Evolutionary conservation across 129 eudicot species (phyloP).

Genomic region (Tanacetum coccineum): DNA sequence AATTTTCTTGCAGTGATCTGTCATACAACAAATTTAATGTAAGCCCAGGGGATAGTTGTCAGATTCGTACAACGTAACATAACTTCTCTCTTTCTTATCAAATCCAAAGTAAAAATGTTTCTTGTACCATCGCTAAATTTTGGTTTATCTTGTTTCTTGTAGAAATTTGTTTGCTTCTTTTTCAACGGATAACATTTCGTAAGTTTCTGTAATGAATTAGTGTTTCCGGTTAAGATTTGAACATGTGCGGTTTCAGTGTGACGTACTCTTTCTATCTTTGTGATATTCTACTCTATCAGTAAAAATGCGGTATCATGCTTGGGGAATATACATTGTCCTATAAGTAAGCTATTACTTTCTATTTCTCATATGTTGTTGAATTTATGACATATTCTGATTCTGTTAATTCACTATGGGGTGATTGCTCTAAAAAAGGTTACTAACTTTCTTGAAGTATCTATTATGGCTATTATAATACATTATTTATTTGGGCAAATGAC

Average conservation of each 20-base stretch:
- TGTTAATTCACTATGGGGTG: too few relatives aligned
- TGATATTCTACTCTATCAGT: conserved; percentile 15
- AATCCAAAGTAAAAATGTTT: too few relatives aligned
- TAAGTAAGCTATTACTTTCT: conserved; percentile 20
- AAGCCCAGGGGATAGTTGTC: conserved; percentile 30
- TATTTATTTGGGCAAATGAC: too few relatives aligned
- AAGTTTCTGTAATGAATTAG: conserved; percentile 20
- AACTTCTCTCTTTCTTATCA: conserved; percentile 1
- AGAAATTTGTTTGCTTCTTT: conserved; percentile 36
- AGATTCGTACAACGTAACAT: conserved; percentile 32
- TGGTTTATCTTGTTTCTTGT: conserved; percentile 7
- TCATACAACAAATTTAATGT: conserved; percentile 46
- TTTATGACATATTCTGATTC: conserved; percentile 3
- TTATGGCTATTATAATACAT: too few relatives aligned
- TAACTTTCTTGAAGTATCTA: too few relatives aligned
- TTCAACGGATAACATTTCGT: conserved; percentile 30
- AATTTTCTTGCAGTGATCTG: conserved; percentile 31
- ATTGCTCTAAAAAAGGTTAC: too few relatives aligned
- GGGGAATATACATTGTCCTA: conserved; percentile 20
- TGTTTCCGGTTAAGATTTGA: neutral
- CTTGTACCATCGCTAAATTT: neutral
- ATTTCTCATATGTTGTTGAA: conserved; percentile 14
- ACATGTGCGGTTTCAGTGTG: neutral
- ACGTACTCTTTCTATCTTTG: neutral
- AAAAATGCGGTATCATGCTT: conserved; percentile 29